Evolutionary conservation across 495 filamentous ascomycete species (phyloP).

Genomic region (Tetracladium marchalianum): DNA sequence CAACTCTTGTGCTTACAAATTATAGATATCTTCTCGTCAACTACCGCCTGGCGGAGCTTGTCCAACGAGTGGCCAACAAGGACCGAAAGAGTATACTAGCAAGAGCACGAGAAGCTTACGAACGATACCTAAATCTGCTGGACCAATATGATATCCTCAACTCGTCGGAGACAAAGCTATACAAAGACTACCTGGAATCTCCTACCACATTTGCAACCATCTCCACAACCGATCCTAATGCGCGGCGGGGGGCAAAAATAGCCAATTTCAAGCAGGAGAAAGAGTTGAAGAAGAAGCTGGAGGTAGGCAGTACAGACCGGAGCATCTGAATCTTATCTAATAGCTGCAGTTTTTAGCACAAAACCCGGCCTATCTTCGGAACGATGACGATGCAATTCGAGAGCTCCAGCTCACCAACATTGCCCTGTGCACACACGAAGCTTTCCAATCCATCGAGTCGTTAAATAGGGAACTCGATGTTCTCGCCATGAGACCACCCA

Average conservation of each 20-base stretch:
- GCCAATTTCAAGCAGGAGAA: slow-evolving; percentile 78
- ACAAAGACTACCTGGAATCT: slow-evolving; percentile 57
- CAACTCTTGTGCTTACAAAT: slow-evolving; percentile 11
- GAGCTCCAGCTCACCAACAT: slow-evolving; percentile 68
- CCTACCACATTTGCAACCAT: slow-evolving; percentile 60
- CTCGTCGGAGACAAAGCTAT: slow-evolving; percentile 55
- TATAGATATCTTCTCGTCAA: slow-evolving; percentile 57
- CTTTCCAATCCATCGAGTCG: slow-evolving; percentile 77
- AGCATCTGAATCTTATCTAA: background rate
- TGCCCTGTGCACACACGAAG: slow-evolving; percentile 60
- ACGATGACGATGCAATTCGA: slow-evolving; percentile 70
- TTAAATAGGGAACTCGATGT: slow-evolving; percentile 77
- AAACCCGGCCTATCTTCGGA: slow-evolving; percentile 48
- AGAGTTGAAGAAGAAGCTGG: slow-evolving; percentile 72
- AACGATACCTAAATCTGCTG: slow-evolving; percentile 63
- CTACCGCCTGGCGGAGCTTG: slow-evolving; percentile 59
- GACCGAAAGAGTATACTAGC: slow-evolving; percentile 56
- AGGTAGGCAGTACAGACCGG: slow-evolving; percentile 34
- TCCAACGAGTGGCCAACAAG: slow-evolving; percentile 40
- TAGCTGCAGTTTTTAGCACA: slow-evolving; percentile 43
- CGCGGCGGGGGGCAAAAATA: slow-evolving; percentile 74
- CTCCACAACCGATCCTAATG: slow-evolving; percentile 57
- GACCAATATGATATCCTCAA: slow-evolving; percentile 71
- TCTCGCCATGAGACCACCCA: slow-evolving; percentile 53
- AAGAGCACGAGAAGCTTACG: slow-evolving; percentile 55